phyloP scores from a whole-genome alignment of 108 stramenopile genomes.

The Asterionellopsis glacialis region DNA sequence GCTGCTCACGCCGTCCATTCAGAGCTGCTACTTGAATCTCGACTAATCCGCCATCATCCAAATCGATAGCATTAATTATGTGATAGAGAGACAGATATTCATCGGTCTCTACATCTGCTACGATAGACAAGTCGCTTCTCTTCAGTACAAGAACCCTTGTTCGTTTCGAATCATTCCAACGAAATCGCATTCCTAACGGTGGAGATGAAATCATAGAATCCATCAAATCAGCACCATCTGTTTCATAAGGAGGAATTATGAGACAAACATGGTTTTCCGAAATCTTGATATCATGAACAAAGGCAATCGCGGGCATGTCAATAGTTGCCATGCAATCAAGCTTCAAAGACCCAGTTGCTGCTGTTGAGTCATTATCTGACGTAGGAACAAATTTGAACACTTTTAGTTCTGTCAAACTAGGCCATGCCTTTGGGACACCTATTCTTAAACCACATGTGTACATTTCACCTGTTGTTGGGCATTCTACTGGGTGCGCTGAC shows the following conservation, averaged over 20 bases:
- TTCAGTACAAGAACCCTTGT: too few relatives aligned
- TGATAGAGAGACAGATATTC: too few relatives aligned
- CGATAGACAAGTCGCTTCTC: too few relatives aligned
- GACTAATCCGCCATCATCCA: too few relatives aligned
- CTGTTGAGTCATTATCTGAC: too few relatives aligned
- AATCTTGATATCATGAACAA: conserved; percentile 28
- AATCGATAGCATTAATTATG: too few relatives aligned
- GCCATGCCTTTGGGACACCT: conserved; percentile 3
- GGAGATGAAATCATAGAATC: conserved; percentile 6
- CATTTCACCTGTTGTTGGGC: conserved; percentile 19
- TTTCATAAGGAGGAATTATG: conserved; percentile 18
- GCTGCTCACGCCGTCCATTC: too few relatives aligned
- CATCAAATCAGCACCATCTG: conserved; percentile 4
- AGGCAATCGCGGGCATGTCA: conserved; percentile 20
- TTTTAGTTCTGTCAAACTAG: conserved; percentile 16
- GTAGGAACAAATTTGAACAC: conserved; percentile 21
- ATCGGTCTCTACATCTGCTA: too few relatives aligned
- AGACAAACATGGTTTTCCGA: conserved; percentile 12
- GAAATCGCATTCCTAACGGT: conserved; percentile 17
- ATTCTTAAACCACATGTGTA: conserved; percentile 28
- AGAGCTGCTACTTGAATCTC: too few relatives aligned
- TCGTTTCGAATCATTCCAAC: conserved; percentile 12
- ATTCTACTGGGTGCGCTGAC: conserved; percentile 23
- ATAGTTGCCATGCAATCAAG: conserved; percentile 10
- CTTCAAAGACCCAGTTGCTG: neutral